Percentiles rank a stretch among this genome's conserved stretches.
Conservation (phyloP, 1,139 yeast species). For the Saccharomyces uvarum region DNA sequence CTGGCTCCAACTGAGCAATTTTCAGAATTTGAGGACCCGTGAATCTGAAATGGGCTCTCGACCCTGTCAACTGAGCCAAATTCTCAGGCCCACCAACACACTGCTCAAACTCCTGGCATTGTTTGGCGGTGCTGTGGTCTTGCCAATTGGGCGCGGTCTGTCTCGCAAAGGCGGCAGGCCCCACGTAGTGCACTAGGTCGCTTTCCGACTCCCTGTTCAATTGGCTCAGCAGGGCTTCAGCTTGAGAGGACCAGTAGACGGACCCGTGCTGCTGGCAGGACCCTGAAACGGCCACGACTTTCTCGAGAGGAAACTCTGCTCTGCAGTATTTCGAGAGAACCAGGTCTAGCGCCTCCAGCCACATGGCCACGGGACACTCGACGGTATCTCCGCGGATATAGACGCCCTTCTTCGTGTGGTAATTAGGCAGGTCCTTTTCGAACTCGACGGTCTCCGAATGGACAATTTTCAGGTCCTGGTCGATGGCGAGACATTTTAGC, state of each 20-base stretch:
- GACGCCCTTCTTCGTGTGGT: slow-evolving; percentile 67
- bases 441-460: slow-evolving; percentile 63
- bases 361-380: slow-evolving; percentile 76
- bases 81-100: slow-evolving; percentile 49
- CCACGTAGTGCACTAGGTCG: slow-evolving; percentile 41
- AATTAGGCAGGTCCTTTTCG: slow-evolving; percentile 53
- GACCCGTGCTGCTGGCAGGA: slow-evolving; percentile 94
- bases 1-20: slow-evolving; percentile 49
- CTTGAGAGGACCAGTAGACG: slow-evolving; percentile 61
- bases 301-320: slow-evolving; percentile 45
- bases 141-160: slow-evolving; percentile 86
- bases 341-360: slow-evolving; percentile 77
- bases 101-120: slow-evolving; percentile 55
- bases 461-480: slow-evolving; percentile 45
- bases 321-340: slow-evolving; percentile 39
- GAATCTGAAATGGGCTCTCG: slow-evolving; percentile 81
- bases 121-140: slow-evolving; percentile 76
- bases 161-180: slow-evolving; percentile 48
- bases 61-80: slow-evolving; percentile 68
- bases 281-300: slow-evolving; percentile 69
- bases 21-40: slow-evolving; percentile 87
- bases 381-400: slow-evolving; percentile 45
- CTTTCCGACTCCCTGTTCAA: slow-evolving; percentile 25
- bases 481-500: slow-evolving; percentile 64
- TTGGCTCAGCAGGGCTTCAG: slow-evolving; percentile 36